A percentile compares a stretch with the other conserved stretches of the same genome.
phyloP scores from a whole-genome alignment of 2,329 filamentous ascomycete genomes.

The Thielaviopsis punctulata region DNA sequence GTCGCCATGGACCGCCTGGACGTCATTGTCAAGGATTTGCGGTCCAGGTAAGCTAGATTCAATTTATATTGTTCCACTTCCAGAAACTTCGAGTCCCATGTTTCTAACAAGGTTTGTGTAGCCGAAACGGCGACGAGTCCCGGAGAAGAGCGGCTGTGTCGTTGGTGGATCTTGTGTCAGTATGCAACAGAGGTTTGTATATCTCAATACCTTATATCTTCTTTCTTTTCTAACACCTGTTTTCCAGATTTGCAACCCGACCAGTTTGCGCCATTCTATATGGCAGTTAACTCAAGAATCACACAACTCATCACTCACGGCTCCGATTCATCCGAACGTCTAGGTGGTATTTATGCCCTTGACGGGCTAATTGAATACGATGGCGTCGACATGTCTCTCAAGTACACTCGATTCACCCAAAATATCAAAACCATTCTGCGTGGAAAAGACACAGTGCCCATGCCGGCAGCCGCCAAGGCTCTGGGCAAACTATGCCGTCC shows the following conservation, averaged over 20 bases:
- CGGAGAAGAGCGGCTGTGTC: conserved; percentile 35
- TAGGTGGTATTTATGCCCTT: conserved; percentile 82
- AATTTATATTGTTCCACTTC: not conserved
- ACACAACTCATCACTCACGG: conserved; percentile 63
- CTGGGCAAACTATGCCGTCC: conserved; percentile 82
- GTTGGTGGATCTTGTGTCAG: conserved; percentile 36
- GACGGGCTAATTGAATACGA: conserved; percentile 93
- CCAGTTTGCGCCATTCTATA: conserved; percentile 49
- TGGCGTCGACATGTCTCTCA: conserved; percentile 79
- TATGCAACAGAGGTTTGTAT: conserved; percentile 35
- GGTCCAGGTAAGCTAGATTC: conserved; percentile 29
- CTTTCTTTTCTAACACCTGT: not conserved
- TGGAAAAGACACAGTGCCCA: conserved; percentile 78
- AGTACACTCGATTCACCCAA: conserved; percentile 86
- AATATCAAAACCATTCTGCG: conserved; percentile 76
- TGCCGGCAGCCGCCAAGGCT: conserved; percentile 77
- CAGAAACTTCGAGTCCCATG: conserved; percentile 10
- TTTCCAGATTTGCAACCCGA: conserved; percentile 56
- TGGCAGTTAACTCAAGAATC: conserved; percentile 37
- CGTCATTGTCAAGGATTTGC: conserved; percentile 35
- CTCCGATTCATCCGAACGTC: conserved; percentile 69
- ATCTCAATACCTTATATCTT: not conserved
- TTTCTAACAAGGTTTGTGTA: conserved; percentile 5
- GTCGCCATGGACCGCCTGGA: conserved; percentile 39
- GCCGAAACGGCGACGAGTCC: conserved; percentile 25